Conservation (phyloP, 169 alveolate genomes). For the Plasmodium fragile region DNA sequence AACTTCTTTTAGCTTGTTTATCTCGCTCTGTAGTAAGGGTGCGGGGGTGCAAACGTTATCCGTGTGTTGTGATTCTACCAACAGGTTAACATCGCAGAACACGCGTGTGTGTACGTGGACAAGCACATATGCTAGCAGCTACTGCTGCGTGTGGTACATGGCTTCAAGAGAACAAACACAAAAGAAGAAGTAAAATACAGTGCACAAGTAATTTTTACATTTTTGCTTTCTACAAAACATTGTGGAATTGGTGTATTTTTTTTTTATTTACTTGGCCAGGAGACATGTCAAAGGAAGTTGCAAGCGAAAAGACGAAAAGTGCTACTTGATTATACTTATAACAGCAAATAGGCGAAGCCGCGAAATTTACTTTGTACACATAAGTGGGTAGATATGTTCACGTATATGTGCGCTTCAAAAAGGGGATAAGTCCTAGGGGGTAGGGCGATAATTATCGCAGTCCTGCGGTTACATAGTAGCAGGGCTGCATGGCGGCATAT, state of each 20-base stretch:
- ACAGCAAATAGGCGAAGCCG: background rate
- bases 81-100: background rate
- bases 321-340: background rate
- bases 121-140: background rate
- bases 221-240: slow-evolving; percentile 65
- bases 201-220: slow-evolving; percentile 12
- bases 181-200: background rate
- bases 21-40: slow-evolving; percentile 59
- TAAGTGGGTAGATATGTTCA: background rate
- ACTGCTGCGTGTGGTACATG: background rate
- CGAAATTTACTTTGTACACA: background rate
- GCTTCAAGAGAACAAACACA: background rate
- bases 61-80: background rate
- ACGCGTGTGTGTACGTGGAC: background rate
- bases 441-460: background rate
- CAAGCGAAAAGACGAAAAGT: slow-evolving; percentile 1
- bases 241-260: slow-evolving; percentile 42
- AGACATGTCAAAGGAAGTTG: slow-evolving; percentile 67
- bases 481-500: background rate
- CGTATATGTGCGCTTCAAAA: background rate
- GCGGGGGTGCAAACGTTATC: background rate
- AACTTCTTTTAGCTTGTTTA: slow-evolving; percentile 71
- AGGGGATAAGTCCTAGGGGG: background rate
- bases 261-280: slow-evolving; percentile 76
- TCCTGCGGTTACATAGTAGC: background rate